Evolutionary conservation across 768 basidiomycete species (phyloP).

Genomic region (Tephrocybe sp.): DNA sequence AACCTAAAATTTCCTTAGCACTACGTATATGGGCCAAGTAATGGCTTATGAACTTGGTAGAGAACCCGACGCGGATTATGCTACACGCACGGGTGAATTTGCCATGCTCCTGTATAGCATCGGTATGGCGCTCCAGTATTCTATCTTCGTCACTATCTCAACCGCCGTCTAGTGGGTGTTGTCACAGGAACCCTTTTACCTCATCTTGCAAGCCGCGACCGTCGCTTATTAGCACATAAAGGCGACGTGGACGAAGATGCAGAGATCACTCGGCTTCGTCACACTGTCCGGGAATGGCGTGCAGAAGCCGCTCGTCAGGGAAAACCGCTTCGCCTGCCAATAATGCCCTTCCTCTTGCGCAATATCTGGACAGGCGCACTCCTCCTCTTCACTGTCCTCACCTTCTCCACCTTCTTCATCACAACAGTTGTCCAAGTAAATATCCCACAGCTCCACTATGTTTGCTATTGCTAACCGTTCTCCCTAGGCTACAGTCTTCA

Average conservation of each 20-base stretch:
- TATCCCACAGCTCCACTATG: not conserved
- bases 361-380: conserved; percentile 94
- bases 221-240: conserved; percentile 70
- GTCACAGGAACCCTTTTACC: conserved; percentile 81
- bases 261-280: conserved; percentile 68
- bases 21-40: conserved; percentile 91
- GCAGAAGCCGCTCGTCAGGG: conserved; percentile 79
- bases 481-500: conserved; percentile 72
- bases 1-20: conserved; percentile 41
- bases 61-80: conserved; percentile 82
- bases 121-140: conserved; percentile 44
- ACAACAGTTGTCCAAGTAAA: conserved; percentile 70
- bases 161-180: conserved; percentile 69
- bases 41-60: conserved; percentile 78
- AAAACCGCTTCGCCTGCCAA: conserved; percentile 73
- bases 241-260: conserved; percentile 74
- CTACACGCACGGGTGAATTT: conserved; percentile 82
- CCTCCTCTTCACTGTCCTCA: conserved; percentile 75
- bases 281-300: conserved; percentile 79
- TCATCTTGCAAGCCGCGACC: conserved; percentile 78
- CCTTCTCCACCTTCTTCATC: conserved; percentile 86
- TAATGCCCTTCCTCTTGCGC: conserved; percentile 87
- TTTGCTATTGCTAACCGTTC: not conserved
- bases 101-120: conserved; percentile 91
- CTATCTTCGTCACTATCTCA: not conserved